These are phyloP conservation scores for Leishmania braziliensis DNA, from an alignment of 208 protist species.

Conservation along the genomic window DNA sequence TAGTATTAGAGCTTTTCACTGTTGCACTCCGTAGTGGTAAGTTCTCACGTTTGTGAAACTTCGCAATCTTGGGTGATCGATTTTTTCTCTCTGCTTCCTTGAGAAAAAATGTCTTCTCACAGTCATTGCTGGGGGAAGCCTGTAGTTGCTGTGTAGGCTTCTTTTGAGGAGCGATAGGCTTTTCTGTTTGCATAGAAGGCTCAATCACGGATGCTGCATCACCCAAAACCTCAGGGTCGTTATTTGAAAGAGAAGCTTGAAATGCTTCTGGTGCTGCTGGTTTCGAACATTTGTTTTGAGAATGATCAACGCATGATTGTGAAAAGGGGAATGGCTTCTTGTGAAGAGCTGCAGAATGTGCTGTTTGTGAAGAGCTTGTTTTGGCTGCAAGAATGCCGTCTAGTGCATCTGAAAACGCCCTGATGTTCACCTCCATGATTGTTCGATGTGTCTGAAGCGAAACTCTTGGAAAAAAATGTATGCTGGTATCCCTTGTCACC, in stretches of 20 bases:
- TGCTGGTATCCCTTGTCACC: background rate
- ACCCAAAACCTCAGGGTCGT: background rate
- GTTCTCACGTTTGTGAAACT: background rate
- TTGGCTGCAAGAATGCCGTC: constrained; percentile 32
- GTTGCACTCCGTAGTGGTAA: background rate
- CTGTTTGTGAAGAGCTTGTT: background rate
- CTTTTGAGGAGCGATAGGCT: background rate
- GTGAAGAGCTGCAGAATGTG: constrained; percentile 12
- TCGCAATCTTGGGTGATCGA: background rate
- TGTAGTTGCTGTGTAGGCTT: background rate
- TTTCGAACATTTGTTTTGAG: background rate
- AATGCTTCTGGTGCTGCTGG: background rate
- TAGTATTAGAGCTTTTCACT: background rate
- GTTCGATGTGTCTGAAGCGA: background rate
- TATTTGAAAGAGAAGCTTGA: background rate
- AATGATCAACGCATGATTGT: background rate
- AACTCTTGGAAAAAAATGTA: background rate
- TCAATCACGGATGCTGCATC: too few species aligned
- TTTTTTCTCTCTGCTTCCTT: background rate
- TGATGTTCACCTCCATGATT: constrained; percentile 39
- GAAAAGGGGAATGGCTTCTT: background rate
- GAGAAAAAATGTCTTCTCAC: background rate
- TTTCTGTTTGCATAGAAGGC: background rate
- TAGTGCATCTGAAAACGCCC: constrained; percentile 34
- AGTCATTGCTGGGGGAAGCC: background rate